These are phyloP conservation scores for Tremella mesenterica DNA, from an alignment of 768 basidiomycete genomes.

Conservation along the genomic window DNA sequence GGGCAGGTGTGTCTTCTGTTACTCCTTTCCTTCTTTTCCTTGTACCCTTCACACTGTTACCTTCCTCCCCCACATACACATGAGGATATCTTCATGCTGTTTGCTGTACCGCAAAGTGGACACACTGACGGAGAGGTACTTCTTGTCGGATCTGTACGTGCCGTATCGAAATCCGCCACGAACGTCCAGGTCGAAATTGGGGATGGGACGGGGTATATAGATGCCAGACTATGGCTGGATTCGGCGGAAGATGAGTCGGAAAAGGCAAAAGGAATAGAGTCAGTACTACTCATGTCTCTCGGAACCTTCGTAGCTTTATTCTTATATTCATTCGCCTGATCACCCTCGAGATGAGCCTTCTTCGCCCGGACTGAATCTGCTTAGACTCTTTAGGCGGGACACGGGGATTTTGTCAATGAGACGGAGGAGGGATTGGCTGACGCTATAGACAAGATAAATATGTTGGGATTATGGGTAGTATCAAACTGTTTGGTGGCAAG, in stretches of 20 bases:
- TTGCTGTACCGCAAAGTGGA: neutral
- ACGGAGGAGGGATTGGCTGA: too few relatives aligned
- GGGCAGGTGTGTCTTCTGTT: slow-evolving; percentile 55
- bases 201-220: slow-evolving; percentile 61
- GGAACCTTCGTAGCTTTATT: too few relatives aligned
- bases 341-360: too few relatives aligned
- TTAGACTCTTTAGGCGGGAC: too few relatives aligned
- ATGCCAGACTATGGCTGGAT: slow-evolving; percentile 60
- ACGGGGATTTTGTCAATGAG: too few relatives aligned
- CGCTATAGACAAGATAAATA: slow-evolving; percentile 61
- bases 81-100: too few relatives aligned
- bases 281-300: slow-evolving; percentile 15
- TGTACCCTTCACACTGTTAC: neutral
- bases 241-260: slow-evolving; percentile 53
- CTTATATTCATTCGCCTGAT: too few relatives aligned
- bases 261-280: slow-evolving; percentile 43
- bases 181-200: slow-evolving; percentile 71
- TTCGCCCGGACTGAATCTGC: too few relatives aligned
- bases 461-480: slow-evolving; percentile 67
- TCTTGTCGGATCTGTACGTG: slow-evolving; percentile 63
- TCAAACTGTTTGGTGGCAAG: slow-evolving; percentile 75
- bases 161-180: slow-evolving; percentile 63
- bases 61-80: neutral
- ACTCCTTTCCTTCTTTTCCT: neutral
- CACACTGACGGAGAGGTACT: slow-evolving; percentile 52